Evolutionary conservation across 2,329 filamentous ascomycete genomes (phyloP).

Genomic region (Talaromyces islandicus): DNA sequence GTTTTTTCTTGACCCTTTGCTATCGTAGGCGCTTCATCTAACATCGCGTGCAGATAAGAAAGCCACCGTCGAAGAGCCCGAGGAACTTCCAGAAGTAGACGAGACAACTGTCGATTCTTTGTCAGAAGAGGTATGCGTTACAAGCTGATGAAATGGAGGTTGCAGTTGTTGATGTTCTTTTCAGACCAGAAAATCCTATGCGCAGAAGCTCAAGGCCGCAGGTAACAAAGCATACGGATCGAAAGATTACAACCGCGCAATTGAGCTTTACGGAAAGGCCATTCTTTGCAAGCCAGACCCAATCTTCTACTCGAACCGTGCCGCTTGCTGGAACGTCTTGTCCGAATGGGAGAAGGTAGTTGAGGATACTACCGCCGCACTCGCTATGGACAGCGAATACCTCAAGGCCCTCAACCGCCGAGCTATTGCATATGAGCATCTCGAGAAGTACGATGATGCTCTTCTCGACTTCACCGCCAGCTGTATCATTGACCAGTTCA

Average conservation of each 20-base stretch:
- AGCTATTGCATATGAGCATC: slow-evolving; percentile 93
- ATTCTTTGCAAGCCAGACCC: slow-evolving; percentile 96
- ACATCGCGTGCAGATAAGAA: slow-evolving; percentile 32
- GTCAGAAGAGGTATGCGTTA: slow-evolving; percentile 39
- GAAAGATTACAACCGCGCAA: slow-evolving; percentile 90
- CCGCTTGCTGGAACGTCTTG: slow-evolving; percentile 92
- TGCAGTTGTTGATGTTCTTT: slow-evolving; percentile 1
- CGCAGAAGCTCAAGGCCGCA: slow-evolving; percentile 85
- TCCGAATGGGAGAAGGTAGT: slow-evolving; percentile 93
- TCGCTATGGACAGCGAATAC: slow-evolving; percentile 90
- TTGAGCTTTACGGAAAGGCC: slow-evolving; percentile 90
- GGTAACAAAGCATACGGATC: slow-evolving; percentile 94
- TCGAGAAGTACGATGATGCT: slow-evolving; percentile 85
- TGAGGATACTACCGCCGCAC: slow-evolving; percentile 90
- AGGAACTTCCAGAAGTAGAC: slow-evolving; percentile 63
- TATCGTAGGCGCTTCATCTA: slow-evolving; percentile 21
- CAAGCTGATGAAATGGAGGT: not conserved
- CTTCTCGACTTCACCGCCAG: slow-evolving; percentile 96
- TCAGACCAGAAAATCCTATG: slow-evolving; percentile 77
- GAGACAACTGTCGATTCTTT: slow-evolving; percentile 43
- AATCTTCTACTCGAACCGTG: slow-evolving; percentile 98
- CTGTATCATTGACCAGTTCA: slow-evolving; percentile 97
- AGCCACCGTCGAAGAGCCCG: slow-evolving; percentile 46
- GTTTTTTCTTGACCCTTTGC: slow-evolving; percentile 30
- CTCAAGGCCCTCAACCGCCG: slow-evolving; percentile 96